Evolutionary conservation across 495 filamentous ascomycete species (phyloP).

Genomic region (Xylona heveae): DNA sequence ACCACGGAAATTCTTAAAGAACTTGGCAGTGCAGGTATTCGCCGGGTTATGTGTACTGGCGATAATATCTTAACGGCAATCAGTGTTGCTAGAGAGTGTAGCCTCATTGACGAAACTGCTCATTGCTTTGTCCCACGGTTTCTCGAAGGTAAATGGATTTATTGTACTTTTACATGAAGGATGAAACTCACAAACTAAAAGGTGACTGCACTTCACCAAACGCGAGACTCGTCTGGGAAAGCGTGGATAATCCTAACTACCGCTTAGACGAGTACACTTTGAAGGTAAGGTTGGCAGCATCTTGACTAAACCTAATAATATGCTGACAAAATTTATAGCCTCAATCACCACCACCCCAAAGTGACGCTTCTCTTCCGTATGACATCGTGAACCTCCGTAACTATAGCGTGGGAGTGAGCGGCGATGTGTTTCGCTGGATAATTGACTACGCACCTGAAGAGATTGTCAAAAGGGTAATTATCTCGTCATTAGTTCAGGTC

Average conservation of each 20-base stretch:
- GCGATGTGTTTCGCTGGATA: slow-evolving; percentile 93
- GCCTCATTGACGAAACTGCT: slow-evolving; percentile 54
- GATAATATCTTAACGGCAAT: slow-evolving; percentile 97
- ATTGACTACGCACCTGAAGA: slow-evolving; percentile 70
- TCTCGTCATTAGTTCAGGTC: neutral
- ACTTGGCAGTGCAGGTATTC: slow-evolving; percentile 66
- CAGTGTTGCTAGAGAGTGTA: slow-evolving; percentile 86
- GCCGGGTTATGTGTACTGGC: slow-evolving; percentile 91
- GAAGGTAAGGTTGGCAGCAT: no score
- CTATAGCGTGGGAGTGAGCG: slow-evolving; percentile 73
- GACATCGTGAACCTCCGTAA: slow-evolving; percentile 56
- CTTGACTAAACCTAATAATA: no score
- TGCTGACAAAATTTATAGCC: slow-evolving; percentile 27
- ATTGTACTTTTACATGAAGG: neutral
- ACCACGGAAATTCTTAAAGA: slow-evolving; percentile 62
- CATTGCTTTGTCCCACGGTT: slow-evolving; percentile 90
- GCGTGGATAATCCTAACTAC: slow-evolving; percentile 61
- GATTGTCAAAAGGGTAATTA: slow-evolving; percentile 40
- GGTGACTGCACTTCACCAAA: slow-evolving; percentile 43
- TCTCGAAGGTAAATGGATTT: slow-evolving; percentile 35
- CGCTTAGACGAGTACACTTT: slow-evolving; percentile 59
- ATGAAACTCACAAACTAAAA: slow-evolving; percentile 9
- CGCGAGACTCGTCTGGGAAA: slow-evolving; percentile 67
- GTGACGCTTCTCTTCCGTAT: slow-evolving; percentile 68
- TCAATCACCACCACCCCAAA: slow-evolving; percentile 37